phyloP scores from a whole-genome alignment of 768 basidiomycete species.

The Leccinum boreale region DNA sequence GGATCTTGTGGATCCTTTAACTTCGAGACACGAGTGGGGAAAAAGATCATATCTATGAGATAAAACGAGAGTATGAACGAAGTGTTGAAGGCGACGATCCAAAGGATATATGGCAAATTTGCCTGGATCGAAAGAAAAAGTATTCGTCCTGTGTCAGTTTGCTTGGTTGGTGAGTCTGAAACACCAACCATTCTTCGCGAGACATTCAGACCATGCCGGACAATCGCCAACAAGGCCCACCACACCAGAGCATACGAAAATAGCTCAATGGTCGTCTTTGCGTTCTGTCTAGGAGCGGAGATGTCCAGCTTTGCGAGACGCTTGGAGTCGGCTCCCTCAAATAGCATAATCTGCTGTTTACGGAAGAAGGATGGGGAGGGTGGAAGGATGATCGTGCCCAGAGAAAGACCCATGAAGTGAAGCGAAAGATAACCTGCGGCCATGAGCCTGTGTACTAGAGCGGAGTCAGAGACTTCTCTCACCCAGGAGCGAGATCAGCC shows the following conservation, averaged over 20 bases:
- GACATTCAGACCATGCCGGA: slow-evolving; percentile 38
- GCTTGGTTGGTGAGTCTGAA: neutral
- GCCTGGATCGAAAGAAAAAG: slow-evolving; percentile 47
- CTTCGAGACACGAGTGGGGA: slow-evolving; percentile 41
- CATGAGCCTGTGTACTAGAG: slow-evolving; percentile 1
- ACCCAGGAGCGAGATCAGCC: slow-evolving; percentile 78
- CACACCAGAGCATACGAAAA: slow-evolving; percentile 74
- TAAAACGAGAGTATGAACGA: slow-evolving; percentile 82
- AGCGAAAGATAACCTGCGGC: slow-evolving; percentile 81
- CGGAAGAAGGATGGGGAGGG: slow-evolving; percentile 74
- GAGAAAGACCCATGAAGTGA: slow-evolving; percentile 80
- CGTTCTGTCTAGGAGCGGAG: slow-evolving; percentile 51
- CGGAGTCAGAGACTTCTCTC: slow-evolving; percentile 2
- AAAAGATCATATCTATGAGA: slow-evolving; percentile 69
- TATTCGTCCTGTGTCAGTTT: neutral
- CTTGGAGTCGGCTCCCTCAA: slow-evolving; percentile 5
- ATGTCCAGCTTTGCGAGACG: slow-evolving; percentile 7
- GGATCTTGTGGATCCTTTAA: slow-evolving; percentile 23
- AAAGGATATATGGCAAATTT: slow-evolving; percentile 85
- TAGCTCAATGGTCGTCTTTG: slow-evolving; percentile 74
- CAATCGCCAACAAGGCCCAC: slow-evolving; percentile 59
- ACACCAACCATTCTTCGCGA: slow-evolving; percentile 60
- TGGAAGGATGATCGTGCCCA: slow-evolving; percentile 78
- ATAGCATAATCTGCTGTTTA: slow-evolving; percentile 36
- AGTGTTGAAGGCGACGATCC: slow-evolving; percentile 87